These are phyloP conservation scores for Pseudoscleropodium purum DNA, from an alignment of 225 moss, liverwort and hornwort species.

Conservation along the genomic window DNA sequence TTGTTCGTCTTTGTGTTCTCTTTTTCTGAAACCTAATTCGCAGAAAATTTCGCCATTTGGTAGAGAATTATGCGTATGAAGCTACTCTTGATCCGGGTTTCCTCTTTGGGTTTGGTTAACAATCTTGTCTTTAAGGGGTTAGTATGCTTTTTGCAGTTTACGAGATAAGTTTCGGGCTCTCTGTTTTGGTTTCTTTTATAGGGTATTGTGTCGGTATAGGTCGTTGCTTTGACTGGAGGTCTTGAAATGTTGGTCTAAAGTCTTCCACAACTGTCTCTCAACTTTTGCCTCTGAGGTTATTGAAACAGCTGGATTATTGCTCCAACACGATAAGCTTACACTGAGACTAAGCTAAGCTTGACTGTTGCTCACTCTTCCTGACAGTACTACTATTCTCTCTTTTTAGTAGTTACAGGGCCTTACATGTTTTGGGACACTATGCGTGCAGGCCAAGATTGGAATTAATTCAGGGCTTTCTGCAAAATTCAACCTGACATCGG, in stretches of 20 bases:
- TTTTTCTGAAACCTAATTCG: neutral
- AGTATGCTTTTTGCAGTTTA: neutral
- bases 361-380: neutral
- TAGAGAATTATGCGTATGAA: neutral
- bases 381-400: neutral
- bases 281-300: neutral
- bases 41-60: neutral
- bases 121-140: neutral
- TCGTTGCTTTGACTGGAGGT: neutral
- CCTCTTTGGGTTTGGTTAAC: neutral
- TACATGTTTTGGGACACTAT: neutral
- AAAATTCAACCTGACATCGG: neutral
- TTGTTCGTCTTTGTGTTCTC: neutral
- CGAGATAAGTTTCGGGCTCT: neutral
- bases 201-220: neutral
- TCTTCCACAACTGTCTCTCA: too few relatives aligned
- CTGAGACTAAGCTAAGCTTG: neutral
- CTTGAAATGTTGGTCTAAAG: neutral
- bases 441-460: neutral
- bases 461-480: neutral
- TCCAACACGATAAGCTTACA: neutral
- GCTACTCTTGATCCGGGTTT: neutral
- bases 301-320: neutral
- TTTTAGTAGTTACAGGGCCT: neutral
- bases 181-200: neutral